phyloP scores from a whole-genome alignment of 805 yeast species.

The Metschnikowia proteae region DNA sequence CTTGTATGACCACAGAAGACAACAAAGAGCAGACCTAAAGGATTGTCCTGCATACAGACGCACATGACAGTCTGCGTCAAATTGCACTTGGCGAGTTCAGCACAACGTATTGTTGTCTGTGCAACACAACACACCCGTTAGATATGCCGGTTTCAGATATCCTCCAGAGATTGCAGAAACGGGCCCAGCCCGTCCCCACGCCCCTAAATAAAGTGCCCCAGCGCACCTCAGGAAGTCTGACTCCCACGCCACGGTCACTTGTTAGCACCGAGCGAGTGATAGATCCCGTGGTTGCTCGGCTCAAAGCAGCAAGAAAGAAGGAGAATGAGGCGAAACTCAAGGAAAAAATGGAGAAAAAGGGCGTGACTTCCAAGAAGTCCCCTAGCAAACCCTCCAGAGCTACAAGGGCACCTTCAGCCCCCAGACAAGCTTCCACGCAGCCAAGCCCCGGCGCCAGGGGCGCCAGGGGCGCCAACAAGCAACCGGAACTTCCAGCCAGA shows the following conservation, averaged over 20 bases:
- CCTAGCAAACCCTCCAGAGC: not conserved
- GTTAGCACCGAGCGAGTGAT: slow-evolving; percentile 24
- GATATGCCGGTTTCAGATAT: slow-evolving; percentile 30
- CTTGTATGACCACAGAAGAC: not conserved
- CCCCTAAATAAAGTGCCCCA: not conserved
- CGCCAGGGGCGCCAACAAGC: slow-evolving; percentile 3
- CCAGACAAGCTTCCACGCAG: not conserved
- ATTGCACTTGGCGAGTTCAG: not conserved
- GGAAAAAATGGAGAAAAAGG: slow-evolving; percentile 32
- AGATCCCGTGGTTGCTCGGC: slow-evolving; percentile 69
- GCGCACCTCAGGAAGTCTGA: not conserved
- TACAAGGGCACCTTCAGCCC: not conserved
- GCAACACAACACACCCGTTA: not conserved
- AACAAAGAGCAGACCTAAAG: not conserved
- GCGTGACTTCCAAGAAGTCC: slow-evolving; percentile 24
- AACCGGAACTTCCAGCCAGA: not conserved
- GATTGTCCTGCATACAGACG: not conserved
- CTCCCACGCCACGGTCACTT: not conserved
- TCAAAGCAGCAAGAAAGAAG: slow-evolving; percentile 61
- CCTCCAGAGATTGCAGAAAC: slow-evolving; percentile 27
- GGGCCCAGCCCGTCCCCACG: not conserved
- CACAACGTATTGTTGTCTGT: not conserved
- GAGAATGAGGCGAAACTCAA: slow-evolving; percentile 46
- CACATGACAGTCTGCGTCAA: not conserved
- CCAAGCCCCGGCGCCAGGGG: not conserved